Percentiles rank a stretch among this genome's conserved stretches.
Conservation (phyloP, 495 filamentous ascomycete species). For the Penicillium antarcticum region DNA sequence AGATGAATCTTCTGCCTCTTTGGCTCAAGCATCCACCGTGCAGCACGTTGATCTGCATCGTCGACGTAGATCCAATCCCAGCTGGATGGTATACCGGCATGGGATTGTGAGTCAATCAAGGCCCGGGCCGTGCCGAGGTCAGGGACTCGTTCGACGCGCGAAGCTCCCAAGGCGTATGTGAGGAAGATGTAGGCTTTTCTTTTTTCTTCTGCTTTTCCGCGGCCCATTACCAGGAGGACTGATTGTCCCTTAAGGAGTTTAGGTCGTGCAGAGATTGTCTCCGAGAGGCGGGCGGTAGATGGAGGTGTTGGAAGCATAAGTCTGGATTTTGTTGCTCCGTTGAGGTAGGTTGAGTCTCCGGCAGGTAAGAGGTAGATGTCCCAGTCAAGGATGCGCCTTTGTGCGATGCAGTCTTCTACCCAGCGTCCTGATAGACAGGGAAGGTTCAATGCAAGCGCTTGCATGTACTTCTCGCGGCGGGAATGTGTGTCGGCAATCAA, state of each 20-base stretch:
- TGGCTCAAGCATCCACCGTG: constrained; percentile 35
- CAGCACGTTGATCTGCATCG: constrained; percentile 50
- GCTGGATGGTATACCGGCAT: constrained; percentile 26
- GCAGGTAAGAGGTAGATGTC: constrained; percentile 79
- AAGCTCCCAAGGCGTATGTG: constrained; percentile 72
- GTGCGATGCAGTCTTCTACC: constrained; percentile 69
- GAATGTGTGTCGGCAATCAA: constrained; percentile 85
- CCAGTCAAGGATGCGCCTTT: constrained; percentile 65
- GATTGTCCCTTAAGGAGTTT: constrained; percentile 62
- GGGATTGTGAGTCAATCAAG: constrained; percentile 48
- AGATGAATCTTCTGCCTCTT: constrained; percentile 12
- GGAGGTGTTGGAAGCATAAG: constrained; percentile 59
- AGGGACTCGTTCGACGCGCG: constrained; percentile 57
- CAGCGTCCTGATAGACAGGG: constrained; percentile 80
- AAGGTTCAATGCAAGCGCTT: constrained; percentile 85
- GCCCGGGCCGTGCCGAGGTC: constrained; percentile 59
- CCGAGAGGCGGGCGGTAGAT: constrained; percentile 48
- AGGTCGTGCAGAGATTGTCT: constrained; percentile 54
- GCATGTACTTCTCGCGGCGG: constrained; percentile 90
- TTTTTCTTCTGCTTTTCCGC: constrained; percentile 60
- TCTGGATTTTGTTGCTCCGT: constrained; percentile 74
- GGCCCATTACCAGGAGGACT: constrained; percentile 74
- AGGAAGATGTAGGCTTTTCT: constrained; percentile 67
- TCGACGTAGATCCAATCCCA: constrained; percentile 87
- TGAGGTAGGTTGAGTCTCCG: constrained; percentile 73